phyloP scores from a whole-genome alignment of 2,329 filamentous ascomycete species.

The Nannizzia gypsea region DNA sequence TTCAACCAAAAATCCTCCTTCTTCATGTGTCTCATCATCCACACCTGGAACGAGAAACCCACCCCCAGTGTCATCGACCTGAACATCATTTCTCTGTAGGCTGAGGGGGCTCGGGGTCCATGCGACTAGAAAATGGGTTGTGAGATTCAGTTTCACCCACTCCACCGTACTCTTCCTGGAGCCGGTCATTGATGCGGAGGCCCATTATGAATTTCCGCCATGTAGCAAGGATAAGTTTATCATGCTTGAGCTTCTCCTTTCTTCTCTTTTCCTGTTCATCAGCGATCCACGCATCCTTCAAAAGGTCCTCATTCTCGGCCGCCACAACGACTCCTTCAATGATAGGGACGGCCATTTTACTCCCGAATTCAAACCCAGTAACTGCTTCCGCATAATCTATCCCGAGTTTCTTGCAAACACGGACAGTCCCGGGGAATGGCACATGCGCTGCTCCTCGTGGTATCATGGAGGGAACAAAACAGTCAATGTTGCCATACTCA shows the following conservation, averaged over 20 bases:
- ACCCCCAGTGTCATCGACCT: conserved; percentile 15
- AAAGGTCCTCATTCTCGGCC: conserved; percentile 58
- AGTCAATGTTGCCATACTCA: conserved; percentile 88
- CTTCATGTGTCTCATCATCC: conserved; percentile 13
- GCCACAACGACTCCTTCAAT: conserved; percentile 85
- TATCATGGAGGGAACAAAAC: conserved; percentile 89
- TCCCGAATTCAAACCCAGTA: conserved; percentile 90
- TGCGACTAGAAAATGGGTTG: conserved; percentile 26
- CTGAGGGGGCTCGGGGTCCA: conserved; percentile 2
- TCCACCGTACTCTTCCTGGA: conserved; percentile 63
- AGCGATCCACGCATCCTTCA: conserved; percentile 67
- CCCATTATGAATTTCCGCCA: conserved; percentile 88
- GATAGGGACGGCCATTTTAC: conserved; percentile 84
- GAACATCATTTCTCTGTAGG: conserved; percentile 10
- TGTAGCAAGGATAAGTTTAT: conserved; percentile 57
- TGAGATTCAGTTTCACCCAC: conserved; percentile 24
- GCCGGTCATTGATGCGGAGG: conserved; percentile 65
- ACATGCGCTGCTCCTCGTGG: conserved; percentile 75
- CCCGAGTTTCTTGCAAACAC: conserved; percentile 69
- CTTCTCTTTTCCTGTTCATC: conserved; percentile 63
- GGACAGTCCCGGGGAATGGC: conserved; percentile 61
- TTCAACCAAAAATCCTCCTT: conserved; percentile 2
- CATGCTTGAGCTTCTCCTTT: conserved; percentile 74
- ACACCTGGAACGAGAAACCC: conserved; percentile 25
- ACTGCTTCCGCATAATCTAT: conserved; percentile 92